Conservation (phyloP, 2,329 filamentous ascomycete genomes). For the Thielaviopsis euricoi region DNA sequence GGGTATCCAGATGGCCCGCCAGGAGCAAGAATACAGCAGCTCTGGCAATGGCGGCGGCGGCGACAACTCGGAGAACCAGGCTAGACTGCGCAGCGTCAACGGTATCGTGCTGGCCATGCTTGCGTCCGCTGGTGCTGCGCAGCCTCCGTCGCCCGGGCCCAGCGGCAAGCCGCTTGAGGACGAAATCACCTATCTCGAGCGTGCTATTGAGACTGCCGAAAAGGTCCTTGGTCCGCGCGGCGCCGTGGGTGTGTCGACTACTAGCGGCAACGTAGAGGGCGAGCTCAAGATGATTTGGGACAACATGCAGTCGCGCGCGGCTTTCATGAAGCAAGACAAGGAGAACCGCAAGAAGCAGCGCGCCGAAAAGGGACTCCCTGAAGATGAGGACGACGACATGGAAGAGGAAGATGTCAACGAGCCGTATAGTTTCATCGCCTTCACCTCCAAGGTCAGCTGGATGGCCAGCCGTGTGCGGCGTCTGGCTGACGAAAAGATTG, state of each 20-base stretch:
- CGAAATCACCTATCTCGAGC: conserved; percentile 52
- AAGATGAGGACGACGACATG: conserved; percentile 45
- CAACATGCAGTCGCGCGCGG: conserved; percentile 33
- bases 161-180: conserved; percentile 42
- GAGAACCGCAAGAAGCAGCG: conserved; percentile 35
- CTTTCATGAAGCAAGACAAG: conserved; percentile 36
- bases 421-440: conserved; percentile 55
- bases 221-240: conserved; percentile 9
- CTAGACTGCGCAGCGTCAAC: conserved; percentile 46
- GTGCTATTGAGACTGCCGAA: conserved; percentile 21
- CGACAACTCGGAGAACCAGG: conserved; percentile 26
- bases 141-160: conserved; percentile 41
- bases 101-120: conserved; percentile 45
- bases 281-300: conserved; percentile 40
- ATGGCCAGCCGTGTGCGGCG: conserved; percentile 61
- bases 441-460: conserved; percentile 63
- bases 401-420: conserved; percentile 45
- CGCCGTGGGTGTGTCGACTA: conserved; percentile 11
- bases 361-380: conserved; percentile 37
- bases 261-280: conserved; percentile 39
- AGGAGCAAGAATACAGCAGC: conserved; percentile 33
- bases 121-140: conserved; percentile 26
- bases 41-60: conserved; percentile 8
- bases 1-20: conserved; percentile 42
- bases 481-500: conserved; percentile 73